phyloP scores from a whole-genome alignment of 306 rosid genomes.

The Heteromeles arbutifolia region DNA sequence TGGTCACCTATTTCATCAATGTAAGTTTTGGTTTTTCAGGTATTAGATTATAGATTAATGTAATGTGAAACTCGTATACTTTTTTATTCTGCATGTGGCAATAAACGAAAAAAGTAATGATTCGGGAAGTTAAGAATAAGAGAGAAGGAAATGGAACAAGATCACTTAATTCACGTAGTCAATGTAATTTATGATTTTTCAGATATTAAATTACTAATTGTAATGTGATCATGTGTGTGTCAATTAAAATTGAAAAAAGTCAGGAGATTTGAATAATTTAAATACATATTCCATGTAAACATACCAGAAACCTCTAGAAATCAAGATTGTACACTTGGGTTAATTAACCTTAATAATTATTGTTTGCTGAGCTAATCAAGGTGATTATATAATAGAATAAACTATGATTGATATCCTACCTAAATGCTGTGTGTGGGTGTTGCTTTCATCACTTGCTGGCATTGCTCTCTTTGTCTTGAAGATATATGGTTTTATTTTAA shows the following conservation, averaged over 20 bases:
- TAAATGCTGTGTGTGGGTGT: conserved; percentile 2
- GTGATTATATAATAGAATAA: neutral
- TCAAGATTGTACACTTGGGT: neutral
- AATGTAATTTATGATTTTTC: too few relatives aligned
- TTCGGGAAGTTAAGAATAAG: too few relatives aligned
- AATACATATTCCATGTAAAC: too few relatives aligned
- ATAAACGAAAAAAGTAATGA: too few relatives aligned
- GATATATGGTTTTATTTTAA: neutral
- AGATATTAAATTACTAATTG: neutral
- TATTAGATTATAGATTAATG: too few relatives aligned
- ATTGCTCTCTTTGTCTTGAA: conserved; percentile 12
- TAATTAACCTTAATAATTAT: neutral
- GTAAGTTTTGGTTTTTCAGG: too few relatives aligned
- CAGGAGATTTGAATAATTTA: too few relatives aligned
- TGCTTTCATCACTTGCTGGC: conserved; percentile 13
- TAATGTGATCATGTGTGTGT: neutral
- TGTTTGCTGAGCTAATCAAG: conserved; percentile 7
- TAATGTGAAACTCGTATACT: too few relatives aligned
- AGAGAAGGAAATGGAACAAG: neutral
- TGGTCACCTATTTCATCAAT: too few relatives aligned
- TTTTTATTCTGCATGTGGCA: too few relatives aligned
- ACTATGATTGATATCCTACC: neutral
- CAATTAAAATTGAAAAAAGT: neutral
- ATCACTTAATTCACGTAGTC: too few relatives aligned
- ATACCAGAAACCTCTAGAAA: too few relatives aligned